Percentiles rank a stretch among this genome's conserved stretches.
Conservation (phyloP, 192 early-diverging fungal genomes). For the Backusella parvicylindrica region DNA sequence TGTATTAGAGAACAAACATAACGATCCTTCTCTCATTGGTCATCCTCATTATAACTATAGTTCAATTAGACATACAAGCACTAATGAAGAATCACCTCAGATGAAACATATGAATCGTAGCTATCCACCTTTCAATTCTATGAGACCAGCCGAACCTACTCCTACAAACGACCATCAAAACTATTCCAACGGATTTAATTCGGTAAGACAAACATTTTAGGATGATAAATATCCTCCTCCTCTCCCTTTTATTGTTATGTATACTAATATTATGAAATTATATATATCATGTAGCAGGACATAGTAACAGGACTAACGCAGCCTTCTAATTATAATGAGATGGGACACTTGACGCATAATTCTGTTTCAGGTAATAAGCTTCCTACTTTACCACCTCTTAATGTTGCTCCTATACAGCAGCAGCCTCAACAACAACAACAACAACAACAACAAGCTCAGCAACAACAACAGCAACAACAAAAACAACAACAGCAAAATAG, state of each 20-base stretch:
- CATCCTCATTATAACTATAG: conserved; percentile 12
- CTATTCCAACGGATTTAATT: conserved; percentile 11
- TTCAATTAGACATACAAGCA: conserved; percentile 2
- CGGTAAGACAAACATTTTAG: neutral
- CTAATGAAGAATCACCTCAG: neutral
- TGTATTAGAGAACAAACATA: neutral
- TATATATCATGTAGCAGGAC: neutral
- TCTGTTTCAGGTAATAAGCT: neutral
- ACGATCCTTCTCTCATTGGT: neutral
- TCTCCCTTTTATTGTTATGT: neutral
- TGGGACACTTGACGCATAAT: neutral
- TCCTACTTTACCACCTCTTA: conserved; percentile 7
- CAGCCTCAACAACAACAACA: neutral
- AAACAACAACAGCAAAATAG: neutral
- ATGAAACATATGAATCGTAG: neutral
- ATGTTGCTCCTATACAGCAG: neutral
- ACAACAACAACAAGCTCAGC: neutral
- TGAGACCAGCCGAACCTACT: neutral
- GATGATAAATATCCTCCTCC: neutral
- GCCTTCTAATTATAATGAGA: neutral
- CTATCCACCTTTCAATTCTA: neutral
- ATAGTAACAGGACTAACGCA: neutral
- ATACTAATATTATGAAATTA: neutral
- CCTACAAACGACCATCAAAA: neutral
- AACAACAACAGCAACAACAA: neutral